phyloP scores from a whole-genome alignment of 768 basidiomycete species.

The Tylopilus subfusipes region DNA sequence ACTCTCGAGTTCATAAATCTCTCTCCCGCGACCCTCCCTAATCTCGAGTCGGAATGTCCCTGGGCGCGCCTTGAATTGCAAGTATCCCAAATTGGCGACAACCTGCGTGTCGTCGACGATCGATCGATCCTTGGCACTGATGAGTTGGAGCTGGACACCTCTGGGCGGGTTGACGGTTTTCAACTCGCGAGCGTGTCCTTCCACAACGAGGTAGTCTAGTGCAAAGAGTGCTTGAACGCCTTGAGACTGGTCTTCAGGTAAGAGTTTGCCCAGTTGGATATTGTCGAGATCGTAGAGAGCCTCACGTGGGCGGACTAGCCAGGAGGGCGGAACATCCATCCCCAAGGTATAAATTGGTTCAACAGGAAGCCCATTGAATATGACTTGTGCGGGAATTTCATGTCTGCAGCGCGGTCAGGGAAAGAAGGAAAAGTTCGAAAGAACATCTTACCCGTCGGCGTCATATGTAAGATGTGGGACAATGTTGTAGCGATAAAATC shows the following conservation, averaged over 20 bases:
- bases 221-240: slow-evolving; percentile 79
- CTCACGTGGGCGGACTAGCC: slow-evolving; percentile 89
- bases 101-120: slow-evolving; percentile 83
- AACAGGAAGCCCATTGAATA: slow-evolving; percentile 70
- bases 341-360: slow-evolving; percentile 93
- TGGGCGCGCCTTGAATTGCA: slow-evolving; percentile 92
- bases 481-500: slow-evolving; percentile 85
- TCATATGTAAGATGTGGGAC: slow-evolving; percentile 58
- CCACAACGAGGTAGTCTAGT: slow-evolving; percentile 88
- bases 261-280: slow-evolving; percentile 73
- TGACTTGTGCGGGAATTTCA: slow-evolving; percentile 54
- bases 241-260: slow-evolving; percentile 44
- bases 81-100: slow-evolving; percentile 91
- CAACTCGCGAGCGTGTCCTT: slow-evolving; percentile 88
- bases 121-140: slow-evolving; percentile 38
- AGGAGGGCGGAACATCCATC: slow-evolving; percentile 86
- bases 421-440: not conserved
- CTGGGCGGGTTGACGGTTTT: slow-evolving; percentile 68
- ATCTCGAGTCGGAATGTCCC: slow-evolving; percentile 85
- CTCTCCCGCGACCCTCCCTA: slow-evolving; percentile 72
- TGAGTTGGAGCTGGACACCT: slow-evolving; percentile 86
- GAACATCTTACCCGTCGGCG: slow-evolving; percentile 51
- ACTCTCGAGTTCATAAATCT: slow-evolving; percentile 80
- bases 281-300: slow-evolving; percentile 95
- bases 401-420: slow-evolving; percentile 36